These are phyloP conservation scores for Marasmius tenuissimus DNA, from an alignment of 1,284 basidiomycete species.

Conservation along the genomic window DNA sequence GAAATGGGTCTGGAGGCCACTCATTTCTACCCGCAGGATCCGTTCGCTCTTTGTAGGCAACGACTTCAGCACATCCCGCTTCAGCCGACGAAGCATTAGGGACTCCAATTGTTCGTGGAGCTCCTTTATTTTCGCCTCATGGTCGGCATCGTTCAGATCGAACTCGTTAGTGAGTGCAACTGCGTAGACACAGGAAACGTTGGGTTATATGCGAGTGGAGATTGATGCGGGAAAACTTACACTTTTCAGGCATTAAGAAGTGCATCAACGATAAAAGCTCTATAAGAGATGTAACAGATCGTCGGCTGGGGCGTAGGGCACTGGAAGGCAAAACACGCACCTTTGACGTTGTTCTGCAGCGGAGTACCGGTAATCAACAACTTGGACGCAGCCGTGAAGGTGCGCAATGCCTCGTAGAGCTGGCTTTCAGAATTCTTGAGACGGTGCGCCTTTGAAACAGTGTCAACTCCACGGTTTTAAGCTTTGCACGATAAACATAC, in stretches of 20 bases:
- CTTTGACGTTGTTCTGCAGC: slow-evolving; percentile 98
- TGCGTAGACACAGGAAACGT: slow-evolving; percentile 30
- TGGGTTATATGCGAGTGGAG: neutral
- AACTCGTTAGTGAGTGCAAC: slow-evolving; percentile 90
- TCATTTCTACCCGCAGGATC: slow-evolving; percentile 98
- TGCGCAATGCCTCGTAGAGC: slow-evolving; percentile 90
- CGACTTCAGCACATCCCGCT: slow-evolving; percentile 97
- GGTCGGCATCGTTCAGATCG: slow-evolving; percentile 90
- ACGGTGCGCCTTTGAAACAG: slow-evolving; percentile 77
- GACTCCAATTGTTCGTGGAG: slow-evolving; percentile 92
- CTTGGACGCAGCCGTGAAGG: slow-evolving; percentile 90
- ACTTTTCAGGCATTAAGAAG: slow-evolving; percentile 98
- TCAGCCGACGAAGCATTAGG: slow-evolving; percentile 93
- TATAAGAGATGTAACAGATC: slow-evolving; percentile 29
- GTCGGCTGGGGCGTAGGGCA: neutral
- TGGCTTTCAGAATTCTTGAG: slow-evolving; percentile 98
- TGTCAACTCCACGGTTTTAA: neutral
- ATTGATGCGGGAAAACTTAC: slow-evolving; percentile 44
- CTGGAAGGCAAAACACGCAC: slow-evolving; percentile 41
- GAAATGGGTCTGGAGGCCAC: slow-evolving; percentile 94
- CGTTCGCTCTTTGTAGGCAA: slow-evolving; percentile 98
- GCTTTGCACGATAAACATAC: slow-evolving; percentile 36
- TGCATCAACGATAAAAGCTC: slow-evolving; percentile 97
- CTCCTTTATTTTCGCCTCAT: slow-evolving; percentile 93
- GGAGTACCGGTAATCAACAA: slow-evolving; percentile 98